Conservation (phyloP, 306 rosid genomes). For the Styphnolobium japonicum region DNA sequence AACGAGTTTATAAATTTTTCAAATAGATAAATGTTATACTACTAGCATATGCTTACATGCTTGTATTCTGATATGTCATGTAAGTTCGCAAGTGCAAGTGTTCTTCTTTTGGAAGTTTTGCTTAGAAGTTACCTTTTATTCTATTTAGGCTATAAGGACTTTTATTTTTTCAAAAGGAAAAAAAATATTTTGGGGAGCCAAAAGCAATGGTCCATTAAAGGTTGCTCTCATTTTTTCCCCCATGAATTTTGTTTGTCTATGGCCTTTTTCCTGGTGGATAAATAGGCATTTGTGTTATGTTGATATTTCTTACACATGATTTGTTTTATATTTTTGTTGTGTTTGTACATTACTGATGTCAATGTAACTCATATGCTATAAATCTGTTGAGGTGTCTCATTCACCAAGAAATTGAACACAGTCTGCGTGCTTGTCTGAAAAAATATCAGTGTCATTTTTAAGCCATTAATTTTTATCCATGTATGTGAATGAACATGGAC, state of each 20-base stretch:
- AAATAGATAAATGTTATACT: conserved; percentile 3
- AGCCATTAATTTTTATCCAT: background rate
- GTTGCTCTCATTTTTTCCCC: background rate
- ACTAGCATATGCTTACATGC: background rate
- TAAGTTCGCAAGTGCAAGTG: background rate
- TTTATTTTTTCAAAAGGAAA: too few species aligned
- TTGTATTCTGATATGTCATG: background rate
- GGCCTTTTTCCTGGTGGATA: background rate
- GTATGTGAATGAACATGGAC: background rate
- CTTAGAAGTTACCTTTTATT: background rate
- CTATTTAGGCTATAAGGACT: background rate
- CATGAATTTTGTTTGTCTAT: background rate
- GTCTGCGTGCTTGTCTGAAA: background rate
- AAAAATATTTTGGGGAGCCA: background rate
- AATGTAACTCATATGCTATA: background rate
- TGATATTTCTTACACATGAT: background rate
- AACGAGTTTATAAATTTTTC: background rate
- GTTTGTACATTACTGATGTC: background rate
- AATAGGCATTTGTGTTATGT: background rate
- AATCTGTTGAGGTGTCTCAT: background rate
- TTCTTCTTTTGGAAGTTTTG: background rate
- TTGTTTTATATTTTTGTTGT: background rate
- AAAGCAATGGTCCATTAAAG: background rate
- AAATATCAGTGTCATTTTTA: background rate
- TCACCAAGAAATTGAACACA: background rate